phyloP scores from a whole-genome alignment of 345 rosid genomes.

The Salix koriyanagi region DNA sequence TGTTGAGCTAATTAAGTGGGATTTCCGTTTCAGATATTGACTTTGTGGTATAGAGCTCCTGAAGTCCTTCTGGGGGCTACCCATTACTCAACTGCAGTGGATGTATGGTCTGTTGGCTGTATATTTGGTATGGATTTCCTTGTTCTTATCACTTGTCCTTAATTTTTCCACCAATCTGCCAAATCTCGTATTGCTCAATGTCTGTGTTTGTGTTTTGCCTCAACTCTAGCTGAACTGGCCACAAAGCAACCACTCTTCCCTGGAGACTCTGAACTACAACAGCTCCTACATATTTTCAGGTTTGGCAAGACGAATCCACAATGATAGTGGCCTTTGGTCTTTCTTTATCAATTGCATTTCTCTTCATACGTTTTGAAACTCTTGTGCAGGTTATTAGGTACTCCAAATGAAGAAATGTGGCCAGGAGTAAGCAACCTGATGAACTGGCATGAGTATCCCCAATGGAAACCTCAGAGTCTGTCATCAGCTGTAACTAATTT shows the following conservation, averaged over 20 bases:
- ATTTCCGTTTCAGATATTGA: constrained; percentile 55
- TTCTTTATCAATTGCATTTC: not conserved
- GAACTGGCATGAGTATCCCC: constrained; percentile 99
- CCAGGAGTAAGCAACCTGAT: constrained; percentile 80
- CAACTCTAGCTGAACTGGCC: constrained; percentile 62
- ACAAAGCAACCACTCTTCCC: constrained; percentile 84
- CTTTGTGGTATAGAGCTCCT: constrained; percentile 96
- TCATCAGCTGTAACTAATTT: constrained; percentile 61
- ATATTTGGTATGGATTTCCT: constrained; percentile 58
- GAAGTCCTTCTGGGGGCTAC: constrained; percentile 93
- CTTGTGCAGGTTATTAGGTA: constrained; percentile 66
- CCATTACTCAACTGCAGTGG: constrained; percentile 95
- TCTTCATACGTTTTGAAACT: not conserved
- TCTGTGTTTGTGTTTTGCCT: not conserved
- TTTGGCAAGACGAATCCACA: not conserved
- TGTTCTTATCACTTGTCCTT: not conserved
- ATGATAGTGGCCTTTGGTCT: not conserved
- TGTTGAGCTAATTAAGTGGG: not conserved
- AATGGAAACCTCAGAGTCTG: constrained; percentile 72
- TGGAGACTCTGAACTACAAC: constrained; percentile 94
- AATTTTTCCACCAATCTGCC: not conserved
- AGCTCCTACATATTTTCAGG: constrained; percentile 95
- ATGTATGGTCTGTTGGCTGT: constrained; percentile 94
- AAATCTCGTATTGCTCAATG: constrained; percentile 1
- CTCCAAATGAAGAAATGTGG: constrained; percentile 89